Percentiles rank a stretch among this genome's conserved stretches.
Conservation (phyloP, 148 eudicot genomes). For the Rhododendron williamsianum region DNA sequence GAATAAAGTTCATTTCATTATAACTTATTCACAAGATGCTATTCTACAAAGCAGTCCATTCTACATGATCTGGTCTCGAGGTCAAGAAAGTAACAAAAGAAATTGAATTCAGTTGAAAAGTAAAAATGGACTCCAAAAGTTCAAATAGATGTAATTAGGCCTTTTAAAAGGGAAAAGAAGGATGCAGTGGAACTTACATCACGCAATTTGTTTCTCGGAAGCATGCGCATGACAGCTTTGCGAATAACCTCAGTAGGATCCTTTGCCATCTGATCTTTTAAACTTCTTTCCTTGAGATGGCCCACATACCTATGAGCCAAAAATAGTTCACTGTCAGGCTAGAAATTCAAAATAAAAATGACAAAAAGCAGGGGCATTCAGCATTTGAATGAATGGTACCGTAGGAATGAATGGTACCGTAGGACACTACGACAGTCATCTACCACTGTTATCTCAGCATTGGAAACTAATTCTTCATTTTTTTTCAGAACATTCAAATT, state of each 20-base stretch:
- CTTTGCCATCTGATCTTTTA: conserved; percentile 90
- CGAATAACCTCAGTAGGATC: conserved; percentile 97
- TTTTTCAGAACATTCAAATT: background rate
- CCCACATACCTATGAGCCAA: conserved; percentile 63
- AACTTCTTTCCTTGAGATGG: conserved; percentile 81
- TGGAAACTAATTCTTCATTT: background rate
- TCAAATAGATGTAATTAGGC: too few species aligned
- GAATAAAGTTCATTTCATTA: background rate
- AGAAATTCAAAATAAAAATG: background rate
- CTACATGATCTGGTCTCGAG: background rate
- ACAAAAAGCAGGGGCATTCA: background rate
- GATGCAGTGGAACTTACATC: conserved; percentile 60
- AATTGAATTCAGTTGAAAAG: background rate
- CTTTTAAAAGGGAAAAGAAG: too few species aligned
- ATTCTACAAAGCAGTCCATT: background rate
- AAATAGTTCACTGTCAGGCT: background rate
- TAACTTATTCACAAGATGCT: background rate
- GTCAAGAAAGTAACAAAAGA: background rate
- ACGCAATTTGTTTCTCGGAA: conserved; percentile 89
- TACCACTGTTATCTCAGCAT: background rate
- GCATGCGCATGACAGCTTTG: conserved; percentile 94
- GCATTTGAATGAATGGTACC: background rate
- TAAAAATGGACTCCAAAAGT: background rate
- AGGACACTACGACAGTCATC: background rate
- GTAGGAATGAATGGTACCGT: background rate